Base-by-base conservation (phyloP, 2,329 filamentous ascomycete species). In the Aspergillus tanneri region DNA sequence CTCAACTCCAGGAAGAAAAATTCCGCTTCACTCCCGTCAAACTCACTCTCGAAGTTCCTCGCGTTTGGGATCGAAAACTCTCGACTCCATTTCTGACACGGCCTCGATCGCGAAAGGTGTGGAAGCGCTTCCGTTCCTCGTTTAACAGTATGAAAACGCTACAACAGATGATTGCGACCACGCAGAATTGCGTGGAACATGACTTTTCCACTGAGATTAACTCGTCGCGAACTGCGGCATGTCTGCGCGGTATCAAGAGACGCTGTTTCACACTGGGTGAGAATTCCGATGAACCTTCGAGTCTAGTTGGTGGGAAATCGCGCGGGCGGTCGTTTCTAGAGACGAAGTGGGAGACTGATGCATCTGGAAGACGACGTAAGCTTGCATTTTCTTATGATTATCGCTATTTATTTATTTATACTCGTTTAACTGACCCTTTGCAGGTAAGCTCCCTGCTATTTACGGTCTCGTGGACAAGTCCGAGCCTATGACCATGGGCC, bases 51-150 rank as follows among this genome's bases (percentile, higher is more conserved):
- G 58, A 61, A 24, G 50, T 61, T 27, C 70, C 71, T 23, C 71
- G 69, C 47, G 55, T 70, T 48, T 75, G 73, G 73, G 72, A 75
- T 46, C 72, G 73, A 48, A 70, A 70, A 46, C 72, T 72, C 14
- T 67, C 72, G 3, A 72, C 69, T 5, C 66, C 72, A 3, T 69
- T 71, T 40, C 53, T 64, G 28, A 56, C 66, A 11, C 69, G 70
- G 9, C 62, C 68, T 32, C 71, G 70, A 32, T 63, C 71, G 30
- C 70, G 70, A 40, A 76, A 73, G 47, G 62, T 76, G 46, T 76
- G 73, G 73, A 76, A 75, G 55, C 67, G 73, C 39, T 66, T 74
- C 49, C 63, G 63, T 22, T 58, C 63, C 5, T 67, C 65, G 3
- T 70, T 70, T 46, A 60, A 64, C 49, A 60, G 56, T 46, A 67